Evolutionary conservation across 2,329 filamentous ascomycete genomes (phyloP), one percentile per base, ranked within the genome.

Genomic region (Sarocladium kiliense): DNA sequence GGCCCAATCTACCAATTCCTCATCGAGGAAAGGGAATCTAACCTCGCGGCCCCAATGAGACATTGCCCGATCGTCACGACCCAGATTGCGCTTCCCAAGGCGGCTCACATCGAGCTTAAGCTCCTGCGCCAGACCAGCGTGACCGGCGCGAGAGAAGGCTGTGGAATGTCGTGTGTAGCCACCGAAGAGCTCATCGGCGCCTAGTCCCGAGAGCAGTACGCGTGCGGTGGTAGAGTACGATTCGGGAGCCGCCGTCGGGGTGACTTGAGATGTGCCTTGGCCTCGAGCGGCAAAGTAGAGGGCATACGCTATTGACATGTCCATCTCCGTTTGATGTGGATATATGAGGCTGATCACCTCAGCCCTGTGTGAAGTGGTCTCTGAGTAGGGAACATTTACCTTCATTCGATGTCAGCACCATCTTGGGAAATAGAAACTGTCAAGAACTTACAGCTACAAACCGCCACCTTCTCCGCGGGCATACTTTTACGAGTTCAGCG

Each of bases 291-390:
- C 91, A 73, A 99, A 99, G 69, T 97, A 97, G n/a, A 99, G 77
- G 0, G 94, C 94, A 62, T 82, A 87, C 0, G 89, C 88, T 63
- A 99, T 99, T 3, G 94, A 99, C 1, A 99, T 77, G 64, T 99
- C 94, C 94, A 99, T 99, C 71, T 99, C 94, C 0, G 94, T 99
- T 61, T 96, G 93, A 70, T 99, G 94, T 0, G 94, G 94, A 62
- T 88, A 79, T 68, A 99, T 97, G 18, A 99, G 76, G 2, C 82
- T 79, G 36, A 92, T 80, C 19, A 99, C 81, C 25, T 78, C 79
- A 2, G 78, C 65, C 58, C 89, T 84, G 63, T 96, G 88, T 2
- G 78, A 76, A 42, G 85, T 66, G 0, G 86, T 88, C 62, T 95
- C 88, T 5, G 76, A 66, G 66, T 93, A 97, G 0, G 93, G 88